Percentiles rank a stretch among this genome's conserved stretches.
These are phyloP conservation scores for Pseudisothecium myosuroides DNA, from an alignment of 225 moss, liverwort and hornwort genomes.

Conservation along the genomic window DNA sequence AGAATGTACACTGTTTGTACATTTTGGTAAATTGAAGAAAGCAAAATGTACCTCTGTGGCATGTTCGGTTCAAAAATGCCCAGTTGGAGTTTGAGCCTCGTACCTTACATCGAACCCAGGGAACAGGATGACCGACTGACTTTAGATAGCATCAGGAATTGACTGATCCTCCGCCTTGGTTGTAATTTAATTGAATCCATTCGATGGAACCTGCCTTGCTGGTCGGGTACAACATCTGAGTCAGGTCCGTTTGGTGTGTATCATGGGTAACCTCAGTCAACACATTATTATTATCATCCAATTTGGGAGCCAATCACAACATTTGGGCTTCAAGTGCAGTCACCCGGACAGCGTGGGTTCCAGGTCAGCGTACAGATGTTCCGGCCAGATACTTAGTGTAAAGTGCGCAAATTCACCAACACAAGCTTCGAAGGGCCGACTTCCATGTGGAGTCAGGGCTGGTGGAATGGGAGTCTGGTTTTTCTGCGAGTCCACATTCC, in stretches of 20 bases:
- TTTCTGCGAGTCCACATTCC: neutral
- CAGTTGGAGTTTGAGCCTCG: too few species aligned
- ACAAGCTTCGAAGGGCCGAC: rapidly evolving
- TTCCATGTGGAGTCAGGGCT: rapidly evolving
- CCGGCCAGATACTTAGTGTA: neutral
- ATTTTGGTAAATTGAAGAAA: too few species aligned
- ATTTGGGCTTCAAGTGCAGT: neutral
- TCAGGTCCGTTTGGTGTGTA: neutral
- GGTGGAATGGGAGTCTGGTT: neutral
- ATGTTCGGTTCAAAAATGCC: too few species aligned
- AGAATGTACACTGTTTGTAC: too few species aligned
- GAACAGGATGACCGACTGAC: neutral
- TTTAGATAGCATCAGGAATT: neutral
- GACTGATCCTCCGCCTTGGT: neutral
- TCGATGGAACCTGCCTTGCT: neutral
- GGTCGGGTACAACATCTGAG: neutral
- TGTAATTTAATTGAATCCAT: neutral
- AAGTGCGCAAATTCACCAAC: neutral
- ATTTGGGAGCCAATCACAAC: neutral
- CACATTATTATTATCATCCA: neutral
- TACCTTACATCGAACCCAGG: too few species aligned
- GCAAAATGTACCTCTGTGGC: too few species aligned
- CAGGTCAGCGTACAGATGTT: neutral
- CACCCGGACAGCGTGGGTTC: neutral
- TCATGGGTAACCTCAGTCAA: neutral